Percentiles rank a stretch among this genome's conserved stretches.
phyloP scores from a whole-genome alignment of 768 basidiomycete species.

The Phlebiopsis flavidoalba region DNA sequence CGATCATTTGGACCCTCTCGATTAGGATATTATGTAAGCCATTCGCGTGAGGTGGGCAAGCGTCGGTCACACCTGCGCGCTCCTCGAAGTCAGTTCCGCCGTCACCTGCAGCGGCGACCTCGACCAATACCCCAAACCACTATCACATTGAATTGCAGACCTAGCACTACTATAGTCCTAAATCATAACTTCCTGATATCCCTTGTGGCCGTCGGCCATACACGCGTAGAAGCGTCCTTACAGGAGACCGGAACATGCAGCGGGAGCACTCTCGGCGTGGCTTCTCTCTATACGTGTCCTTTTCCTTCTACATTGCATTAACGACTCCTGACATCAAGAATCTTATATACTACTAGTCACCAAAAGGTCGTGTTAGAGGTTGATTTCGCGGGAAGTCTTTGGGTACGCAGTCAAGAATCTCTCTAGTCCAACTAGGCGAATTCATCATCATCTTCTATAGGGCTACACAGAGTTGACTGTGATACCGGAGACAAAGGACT shows the following conservation, averaged over 20 bases:
- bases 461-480: slow-evolving; percentile 94
- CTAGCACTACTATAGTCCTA: slow-evolving; percentile 3
- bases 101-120: slow-evolving; percentile 2
- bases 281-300: slow-evolving; percentile 83
- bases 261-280: slow-evolving; percentile 77
- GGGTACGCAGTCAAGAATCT: slow-evolving; percentile 45
- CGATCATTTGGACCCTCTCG: background rate
- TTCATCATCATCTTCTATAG: slow-evolving; percentile 31
- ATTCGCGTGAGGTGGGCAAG: slow-evolving; percentile 8
- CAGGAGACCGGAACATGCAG: slow-evolving; percentile 43
- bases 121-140: background rate
- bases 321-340: slow-evolving; percentile 36
- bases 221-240: slow-evolving; percentile 7
- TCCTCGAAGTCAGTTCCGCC: slow-evolving; percentile 5
- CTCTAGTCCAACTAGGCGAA: slow-evolving; percentile 16
- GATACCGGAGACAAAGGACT: slow-evolving; percentile 70
- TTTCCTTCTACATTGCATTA: slow-evolving; percentile 16
- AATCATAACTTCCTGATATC: background rate
- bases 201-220: background rate
- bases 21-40: slow-evolving; percentile 11
- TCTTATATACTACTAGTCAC: slow-evolving; percentile 85
- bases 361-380: slow-evolving; percentile 95
- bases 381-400: slow-evolving; percentile 83
- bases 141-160: background rate
- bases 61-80: slow-evolving; percentile 8